Conservation (phyloP, 352 stramenopile species). For the Peronospora tabacina region DNA sequence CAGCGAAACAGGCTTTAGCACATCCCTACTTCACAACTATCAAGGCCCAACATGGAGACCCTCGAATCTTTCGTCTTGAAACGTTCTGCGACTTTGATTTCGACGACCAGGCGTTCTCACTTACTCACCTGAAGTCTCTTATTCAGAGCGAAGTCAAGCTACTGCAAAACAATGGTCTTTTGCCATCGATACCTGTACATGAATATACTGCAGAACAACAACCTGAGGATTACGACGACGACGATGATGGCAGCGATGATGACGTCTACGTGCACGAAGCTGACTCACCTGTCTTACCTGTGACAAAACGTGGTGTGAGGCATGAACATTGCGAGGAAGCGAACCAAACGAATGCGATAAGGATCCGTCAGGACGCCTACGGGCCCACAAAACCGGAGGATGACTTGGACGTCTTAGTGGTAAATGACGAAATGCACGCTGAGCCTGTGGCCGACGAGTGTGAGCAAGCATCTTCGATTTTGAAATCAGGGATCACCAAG, state of each 20-base stretch:
- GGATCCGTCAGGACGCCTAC: background rate
- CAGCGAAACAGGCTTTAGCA: conserved; percentile 81
- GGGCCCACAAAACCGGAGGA: conserved; percentile 2
- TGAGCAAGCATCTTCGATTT: conserved; percentile 24
- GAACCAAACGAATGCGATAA: background rate
- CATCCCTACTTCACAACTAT: conserved; percentile 89
- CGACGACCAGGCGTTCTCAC: conserved; percentile 59
- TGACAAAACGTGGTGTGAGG: background rate
- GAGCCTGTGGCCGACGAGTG: conserved; percentile 39
- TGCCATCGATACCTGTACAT: conserved; percentile 1
- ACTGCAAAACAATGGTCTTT: conserved; percentile 43
- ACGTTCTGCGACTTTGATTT: conserved; percentile 81
- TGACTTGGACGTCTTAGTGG: background rate
- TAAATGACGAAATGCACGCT: conserved; percentile 4
- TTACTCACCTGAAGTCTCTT: conserved; percentile 51
- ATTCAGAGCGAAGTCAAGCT: conserved; percentile 76
- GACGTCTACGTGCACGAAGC: conserved; percentile 3
- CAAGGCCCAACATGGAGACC: conserved; percentile 56
- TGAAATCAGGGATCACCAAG: conserved; percentile 21
- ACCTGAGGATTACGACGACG: background rate
- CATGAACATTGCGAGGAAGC: background rate
- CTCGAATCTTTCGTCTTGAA: conserved; percentile 53
- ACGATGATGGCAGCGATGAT: conserved; percentile 3
- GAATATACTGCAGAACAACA: background rate
- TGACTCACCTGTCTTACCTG: background rate